phyloP scores from a whole-genome alignment of 2,329 filamentous ascomycete genomes.

The Bisporella sp. region DNA sequence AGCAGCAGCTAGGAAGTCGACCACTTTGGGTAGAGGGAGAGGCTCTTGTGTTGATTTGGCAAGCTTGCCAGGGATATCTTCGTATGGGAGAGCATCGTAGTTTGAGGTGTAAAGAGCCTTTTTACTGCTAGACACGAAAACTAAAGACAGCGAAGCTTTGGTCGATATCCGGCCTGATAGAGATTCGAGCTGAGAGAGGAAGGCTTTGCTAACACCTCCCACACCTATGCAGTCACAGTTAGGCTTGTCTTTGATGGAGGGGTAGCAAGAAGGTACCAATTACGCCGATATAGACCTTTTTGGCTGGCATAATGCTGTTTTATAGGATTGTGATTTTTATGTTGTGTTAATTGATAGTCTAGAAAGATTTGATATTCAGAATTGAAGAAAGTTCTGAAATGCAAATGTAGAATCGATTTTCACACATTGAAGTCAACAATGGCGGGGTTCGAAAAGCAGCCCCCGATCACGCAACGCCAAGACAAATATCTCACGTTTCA shows the following conservation, averaged over 20 bases:
- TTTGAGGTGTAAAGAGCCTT: constrained; percentile 71
- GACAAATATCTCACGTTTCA: too few species aligned
- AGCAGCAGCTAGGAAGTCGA: constrained; percentile 70
- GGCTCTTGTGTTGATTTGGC: constrained; percentile 57
- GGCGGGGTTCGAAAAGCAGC: too few species aligned
- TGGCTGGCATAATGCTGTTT: constrained; percentile 18
- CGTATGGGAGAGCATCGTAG: constrained; percentile 61
- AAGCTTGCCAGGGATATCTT: constrained; percentile 55
- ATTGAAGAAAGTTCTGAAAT: too few species aligned
- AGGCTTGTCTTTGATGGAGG: constrained; percentile 11
- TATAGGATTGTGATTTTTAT: too few species aligned
- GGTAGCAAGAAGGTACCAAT: constrained; percentile 30
- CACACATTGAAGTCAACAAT: too few species aligned
- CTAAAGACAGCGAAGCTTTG: constrained; percentile 52
- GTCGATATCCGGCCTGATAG: constrained; percentile 60
- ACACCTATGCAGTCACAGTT: constrained; percentile 51
- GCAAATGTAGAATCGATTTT: too few species aligned
- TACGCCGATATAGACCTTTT: constrained; percentile 36
- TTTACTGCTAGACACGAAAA: constrained; percentile 80
- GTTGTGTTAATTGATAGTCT: neutral
- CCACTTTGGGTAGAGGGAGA: constrained; percentile 61
- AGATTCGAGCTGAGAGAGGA: constrained; percentile 72
- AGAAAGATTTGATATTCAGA: too few species aligned
- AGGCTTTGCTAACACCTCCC: constrained; percentile 88
- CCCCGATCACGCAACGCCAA: too few species aligned